A percentile compares a stretch with the other conserved stretches of the same genome.
Conservation (phyloP, 192 early-diverging fungal genomes). For the Coemansia sp. region DNA sequence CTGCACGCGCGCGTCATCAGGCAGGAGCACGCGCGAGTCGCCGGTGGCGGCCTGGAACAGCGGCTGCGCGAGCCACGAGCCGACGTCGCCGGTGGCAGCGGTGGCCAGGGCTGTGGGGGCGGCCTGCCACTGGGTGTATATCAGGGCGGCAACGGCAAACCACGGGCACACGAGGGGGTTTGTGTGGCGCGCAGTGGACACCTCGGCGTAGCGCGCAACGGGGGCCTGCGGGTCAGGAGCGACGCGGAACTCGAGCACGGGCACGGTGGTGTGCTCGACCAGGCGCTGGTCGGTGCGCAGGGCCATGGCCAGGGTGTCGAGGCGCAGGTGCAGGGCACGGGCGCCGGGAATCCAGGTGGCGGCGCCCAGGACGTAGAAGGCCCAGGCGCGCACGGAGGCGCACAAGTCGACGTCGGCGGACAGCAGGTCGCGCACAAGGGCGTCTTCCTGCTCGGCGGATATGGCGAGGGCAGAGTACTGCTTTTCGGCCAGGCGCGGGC, state of each 20-base stretch:
- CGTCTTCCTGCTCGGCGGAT: constrained; percentile 36
- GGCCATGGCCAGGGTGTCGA: constrained; percentile 45
- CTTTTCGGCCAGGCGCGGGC: constrained; percentile 33
- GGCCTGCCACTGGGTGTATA: constrained; percentile 50
- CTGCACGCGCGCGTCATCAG: constrained; percentile 46
- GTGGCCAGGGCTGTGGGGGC: constrained; percentile 41
- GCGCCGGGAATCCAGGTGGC: constrained; percentile 47
- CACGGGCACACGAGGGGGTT: constrained; percentile 41
- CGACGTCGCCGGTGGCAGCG: constrained; percentile 30
- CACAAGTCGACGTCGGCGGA: constrained; percentile 11
- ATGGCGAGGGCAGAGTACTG: constrained; percentile 36
- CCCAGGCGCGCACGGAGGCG: constrained; percentile 43
- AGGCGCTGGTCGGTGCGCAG: constrained; percentile 44
- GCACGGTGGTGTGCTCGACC: constrained; percentile 50
- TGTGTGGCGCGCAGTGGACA: constrained; percentile 35
- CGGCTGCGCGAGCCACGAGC: constrained; percentile 43
- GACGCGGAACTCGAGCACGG: constrained; percentile 51
- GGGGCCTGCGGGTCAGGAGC: constrained; percentile 37
- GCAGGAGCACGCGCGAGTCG: constrained; percentile 45
- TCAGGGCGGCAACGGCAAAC: constrained; percentile 39
- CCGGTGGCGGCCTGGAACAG: constrained; percentile 41
- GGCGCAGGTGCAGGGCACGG: constrained; percentile 43
- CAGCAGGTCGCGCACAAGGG: constrained; percentile 34
- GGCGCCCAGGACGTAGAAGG: constrained; percentile 47
- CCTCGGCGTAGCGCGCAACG: constrained; percentile 44